These are phyloP conservation scores for Exophiala aquamarina DNA, from an alignment of 2,329 filamentous ascomycete species.

Conservation along the genomic window DNA sequence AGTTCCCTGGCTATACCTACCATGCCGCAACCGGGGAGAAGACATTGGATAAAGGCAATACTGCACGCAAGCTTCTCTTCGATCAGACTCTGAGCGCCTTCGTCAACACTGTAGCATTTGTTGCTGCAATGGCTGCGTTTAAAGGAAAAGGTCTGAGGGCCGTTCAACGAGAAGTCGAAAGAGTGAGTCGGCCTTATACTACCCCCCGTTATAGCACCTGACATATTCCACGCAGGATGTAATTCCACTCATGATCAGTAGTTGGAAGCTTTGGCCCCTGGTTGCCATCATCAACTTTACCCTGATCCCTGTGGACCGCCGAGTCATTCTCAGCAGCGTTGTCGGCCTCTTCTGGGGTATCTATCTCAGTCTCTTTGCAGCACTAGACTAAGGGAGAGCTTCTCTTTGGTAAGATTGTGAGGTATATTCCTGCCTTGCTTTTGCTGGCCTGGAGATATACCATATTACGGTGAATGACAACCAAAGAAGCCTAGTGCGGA, in stretches of 20 bases:
- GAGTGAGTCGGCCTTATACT: constrained; percentile 27
- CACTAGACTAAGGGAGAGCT: constrained; percentile 10
- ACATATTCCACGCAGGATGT: too few relatives aligned
- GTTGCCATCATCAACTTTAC: constrained; percentile 41
- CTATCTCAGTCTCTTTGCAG: constrained; percentile 36
- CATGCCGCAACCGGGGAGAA: constrained; percentile 9
- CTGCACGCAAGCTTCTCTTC: constrained; percentile 56
- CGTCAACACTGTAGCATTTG: constrained; percentile 58
- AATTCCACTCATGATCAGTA: constrained; percentile 37
- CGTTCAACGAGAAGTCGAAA: constrained; percentile 35
- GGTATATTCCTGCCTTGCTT: too few relatives aligned
- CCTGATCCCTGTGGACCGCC: constrained; percentile 36
- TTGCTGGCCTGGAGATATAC: too few relatives aligned
- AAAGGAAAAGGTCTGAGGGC: constrained; percentile 37
- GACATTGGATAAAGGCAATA: constrained; percentile 48
- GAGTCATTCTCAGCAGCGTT: constrained; percentile 36
- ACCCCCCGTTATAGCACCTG: too few relatives aligned
- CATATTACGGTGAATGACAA: too few relatives aligned
- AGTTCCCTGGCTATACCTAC: constrained; percentile 61
- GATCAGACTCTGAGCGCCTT: constrained; percentile 60
- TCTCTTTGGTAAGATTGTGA: too few relatives aligned
- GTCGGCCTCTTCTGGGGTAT: constrained; percentile 41
- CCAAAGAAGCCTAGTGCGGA: too few relatives aligned
- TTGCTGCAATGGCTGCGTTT: constrained; percentile 54
- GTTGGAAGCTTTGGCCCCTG: constrained; percentile 42